phyloP scores from a whole-genome alignment of 2,329 filamentous ascomycete genomes.

The Fusarium nanum region DNA sequence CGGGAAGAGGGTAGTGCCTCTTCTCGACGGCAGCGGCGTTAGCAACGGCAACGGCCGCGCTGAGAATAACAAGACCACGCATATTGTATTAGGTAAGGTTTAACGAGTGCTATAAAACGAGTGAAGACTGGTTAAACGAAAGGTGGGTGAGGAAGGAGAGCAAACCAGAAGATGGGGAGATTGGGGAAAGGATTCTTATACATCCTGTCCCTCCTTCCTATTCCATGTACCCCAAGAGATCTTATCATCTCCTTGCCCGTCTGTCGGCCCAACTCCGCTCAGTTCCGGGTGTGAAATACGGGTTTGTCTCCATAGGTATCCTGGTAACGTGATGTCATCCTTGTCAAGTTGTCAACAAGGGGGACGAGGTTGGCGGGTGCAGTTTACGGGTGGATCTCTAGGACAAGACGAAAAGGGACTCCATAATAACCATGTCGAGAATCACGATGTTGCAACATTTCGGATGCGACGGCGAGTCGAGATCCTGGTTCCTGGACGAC shows the following conservation, averaged over 20 bases:
- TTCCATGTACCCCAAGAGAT: not conserved
- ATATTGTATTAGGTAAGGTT: constrained; percentile 15
- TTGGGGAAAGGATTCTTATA: constrained; percentile 34
- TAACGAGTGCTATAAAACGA: constrained; percentile 31
- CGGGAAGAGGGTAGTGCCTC: constrained; percentile 23
- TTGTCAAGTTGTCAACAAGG: not conserved
- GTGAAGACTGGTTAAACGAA: constrained; percentile 35
- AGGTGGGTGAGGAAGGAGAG: constrained; percentile 19
- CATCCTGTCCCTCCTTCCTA: not conserved
- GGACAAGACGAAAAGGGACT: not conserved
- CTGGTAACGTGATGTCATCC: constrained; percentile 33
- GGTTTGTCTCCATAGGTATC: constrained; percentile 35
- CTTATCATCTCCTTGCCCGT: constrained; percentile 13
- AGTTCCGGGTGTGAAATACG: constrained; percentile 22
- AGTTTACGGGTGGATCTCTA: no score
- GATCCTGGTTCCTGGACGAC: not conserved
- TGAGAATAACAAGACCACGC: constrained; percentile 34
- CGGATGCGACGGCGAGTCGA: constrained; percentile 24
- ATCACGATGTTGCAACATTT: constrained; percentile 26
- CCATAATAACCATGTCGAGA: constrained; percentile 27
- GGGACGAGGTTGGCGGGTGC: no score
- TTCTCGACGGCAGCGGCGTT: constrained; percentile 37
- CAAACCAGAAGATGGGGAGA: not conserved
- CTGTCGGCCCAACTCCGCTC: constrained; percentile 25
- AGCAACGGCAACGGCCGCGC: constrained; percentile 38